These are phyloP conservation scores for Mucor piriformis DNA, from an alignment of 371 early-diverging fungal genomes.

Conservation along the genomic window DNA sequence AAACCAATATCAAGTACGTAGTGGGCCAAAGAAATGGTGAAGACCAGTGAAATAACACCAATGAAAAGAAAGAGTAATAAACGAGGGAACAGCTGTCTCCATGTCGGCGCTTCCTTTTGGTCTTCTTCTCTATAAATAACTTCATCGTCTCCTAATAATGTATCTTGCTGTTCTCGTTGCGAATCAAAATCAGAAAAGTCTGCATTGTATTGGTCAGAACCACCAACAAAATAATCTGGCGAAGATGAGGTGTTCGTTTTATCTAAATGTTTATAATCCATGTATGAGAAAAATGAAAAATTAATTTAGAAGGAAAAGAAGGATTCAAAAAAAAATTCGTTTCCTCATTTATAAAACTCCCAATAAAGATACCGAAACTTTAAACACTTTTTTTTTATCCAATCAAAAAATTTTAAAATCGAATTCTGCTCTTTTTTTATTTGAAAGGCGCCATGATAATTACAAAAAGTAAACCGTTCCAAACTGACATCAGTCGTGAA, in stretches of 20 bases:
- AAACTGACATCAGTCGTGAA: neutral
- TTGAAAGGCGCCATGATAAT: too few relatives aligned
- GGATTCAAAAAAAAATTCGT: neutral
- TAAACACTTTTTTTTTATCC: neutral
- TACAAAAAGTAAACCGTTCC: too few relatives aligned
- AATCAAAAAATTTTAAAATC: neutral
- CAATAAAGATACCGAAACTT: neutral
- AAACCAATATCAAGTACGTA: slow-evolving; percentile 38
- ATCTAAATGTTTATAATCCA: neutral
- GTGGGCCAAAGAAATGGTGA: slow-evolving; percentile 44
- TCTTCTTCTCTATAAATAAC: slow-evolving; percentile 22
- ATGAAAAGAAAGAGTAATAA: slow-evolving; percentile 35
- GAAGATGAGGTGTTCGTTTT: neutral
- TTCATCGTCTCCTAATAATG: slow-evolving; percentile 25
- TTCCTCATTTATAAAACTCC: neutral
- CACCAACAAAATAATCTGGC: neutral
- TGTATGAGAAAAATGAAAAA: neutral
- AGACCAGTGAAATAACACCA: slow-evolving; percentile 35
- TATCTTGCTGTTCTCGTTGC: slow-evolving; percentile 1
- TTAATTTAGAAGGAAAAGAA: neutral
- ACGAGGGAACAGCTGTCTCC: slow-evolving; percentile 37
- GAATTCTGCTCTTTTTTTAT: neutral
- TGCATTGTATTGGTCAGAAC: neutral
- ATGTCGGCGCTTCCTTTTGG: slow-evolving; percentile 12
- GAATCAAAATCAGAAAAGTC: slow-evolving; percentile 12